Base-by-base conservation (phyloP, 805 yeast species). In the Tetrapisispora fleetii region DNA sequence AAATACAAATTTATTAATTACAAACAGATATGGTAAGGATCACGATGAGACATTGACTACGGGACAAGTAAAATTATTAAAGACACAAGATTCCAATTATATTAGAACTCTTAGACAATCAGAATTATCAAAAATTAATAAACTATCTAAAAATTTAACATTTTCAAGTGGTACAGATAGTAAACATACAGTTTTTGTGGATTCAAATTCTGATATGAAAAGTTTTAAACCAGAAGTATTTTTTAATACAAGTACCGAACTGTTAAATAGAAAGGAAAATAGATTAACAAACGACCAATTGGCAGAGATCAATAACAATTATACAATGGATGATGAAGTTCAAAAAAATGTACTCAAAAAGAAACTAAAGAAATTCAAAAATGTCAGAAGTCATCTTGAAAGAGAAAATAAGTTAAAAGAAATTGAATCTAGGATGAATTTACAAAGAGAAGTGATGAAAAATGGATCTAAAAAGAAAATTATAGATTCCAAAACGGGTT, bases 1-100 rank as follows among this genome's bases (percentile, higher is more conserved):
- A 2, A 70, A 75, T 11, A 37, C 32, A 4, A 97, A 97, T 1
- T 73, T 85, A 9, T 59, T 84, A 44, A 64, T 84, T 11, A 70
- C 80, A 1, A 86, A 85, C 21, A 73, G 95, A 52, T 63, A 53
- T 40, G 63, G 59, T 9, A 67, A 65, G 45, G 84, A 78, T 55
- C 21, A 13, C 2, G 62, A 59, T 24, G 48, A 52, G 28, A 70
- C 71, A 32, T 67, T 89, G 48, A 68, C 80, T 9, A 76, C 75
- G 44, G 96, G 83, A 48, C 95, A 91, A 59, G 85, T 84, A 44
- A 80, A 85, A 61, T 72, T 93, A 41, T 69, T 90, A 54, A 91
- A 91, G 67, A 81, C 96, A 0, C 99, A 93, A 67, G 99, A 93
- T 68, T 75, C 83, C 22, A 87, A 85, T 50, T 93, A 93, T 64